Conservation (phyloP, 164 flowering plant genomes). For the Piper longum region DNA sequence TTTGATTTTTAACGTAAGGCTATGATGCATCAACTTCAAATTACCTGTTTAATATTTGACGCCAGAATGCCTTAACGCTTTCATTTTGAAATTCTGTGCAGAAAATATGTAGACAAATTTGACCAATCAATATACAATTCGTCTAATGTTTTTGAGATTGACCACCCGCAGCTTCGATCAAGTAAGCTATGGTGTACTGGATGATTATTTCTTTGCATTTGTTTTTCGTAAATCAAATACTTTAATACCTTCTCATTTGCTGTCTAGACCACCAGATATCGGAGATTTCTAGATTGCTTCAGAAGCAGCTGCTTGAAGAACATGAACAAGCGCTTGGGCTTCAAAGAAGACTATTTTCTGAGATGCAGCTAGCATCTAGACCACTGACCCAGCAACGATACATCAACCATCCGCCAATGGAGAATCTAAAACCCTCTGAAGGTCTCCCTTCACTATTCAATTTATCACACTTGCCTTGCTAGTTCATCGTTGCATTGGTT, state of each 20-base stretch:
- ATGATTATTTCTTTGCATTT: neutral
- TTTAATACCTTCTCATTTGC: too few relatives aligned
- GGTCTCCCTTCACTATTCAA: constrained; percentile 15
- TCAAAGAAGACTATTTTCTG: constrained; percentile 20
- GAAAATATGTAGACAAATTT: constrained; percentile 40
- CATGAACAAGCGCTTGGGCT: constrained; percentile 42
- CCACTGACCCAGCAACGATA: constrained; percentile 16
- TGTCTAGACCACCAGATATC: constrained; percentile 28
- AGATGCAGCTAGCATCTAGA: constrained; percentile 15
- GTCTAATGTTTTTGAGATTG: constrained; percentile 29
- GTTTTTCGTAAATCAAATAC: too few relatives aligned
- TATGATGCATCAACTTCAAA: neutral
- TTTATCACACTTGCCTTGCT: neutral
- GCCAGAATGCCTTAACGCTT: neutral
- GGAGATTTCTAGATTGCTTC: constrained; percentile 33
- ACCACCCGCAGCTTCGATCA: constrained; percentile 31
- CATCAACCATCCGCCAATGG: constrained; percentile 35
- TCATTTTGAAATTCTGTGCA: constrained; percentile 8
- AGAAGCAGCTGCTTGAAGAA: constrained; percentile 43
- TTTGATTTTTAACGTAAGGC: neutral
- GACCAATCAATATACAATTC: constrained; percentile 24
- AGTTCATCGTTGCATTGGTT: neutral
- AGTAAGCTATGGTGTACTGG: constrained; percentile 22
- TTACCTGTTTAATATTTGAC: neutral
- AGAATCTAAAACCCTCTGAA: constrained; percentile 28